A percentile compares a stretch with the other conserved stretches of the same genome.
Evolutionary conservation across 1,139 yeast genomes (phyloP).

Genomic region (Debaryomyces coudertii): DNA sequence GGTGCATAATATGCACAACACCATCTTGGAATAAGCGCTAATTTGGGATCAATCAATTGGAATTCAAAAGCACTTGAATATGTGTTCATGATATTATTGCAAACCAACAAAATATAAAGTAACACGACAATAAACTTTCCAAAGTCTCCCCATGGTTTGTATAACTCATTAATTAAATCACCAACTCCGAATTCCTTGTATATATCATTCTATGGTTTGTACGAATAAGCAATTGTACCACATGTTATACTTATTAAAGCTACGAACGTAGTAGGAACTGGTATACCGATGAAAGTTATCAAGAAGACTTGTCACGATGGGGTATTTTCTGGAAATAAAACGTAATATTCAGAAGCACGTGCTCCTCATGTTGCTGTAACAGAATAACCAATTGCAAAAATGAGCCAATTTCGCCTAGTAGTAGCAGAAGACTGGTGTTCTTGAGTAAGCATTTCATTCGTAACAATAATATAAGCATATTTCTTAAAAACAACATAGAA

Average conservation of each 20-base stretch:
- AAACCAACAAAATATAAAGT: conserved; percentile 37
- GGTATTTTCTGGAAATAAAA: conserved; percentile 28
- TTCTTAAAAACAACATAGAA: conserved; percentile 29
- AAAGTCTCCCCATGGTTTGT: conserved; percentile 30
- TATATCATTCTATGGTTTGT: conserved; percentile 29
- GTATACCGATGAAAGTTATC: conserved; percentile 27
- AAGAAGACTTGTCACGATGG: conserved; percentile 22
- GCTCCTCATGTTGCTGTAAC: conserved; percentile 34
- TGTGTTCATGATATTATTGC: conserved; percentile 41
- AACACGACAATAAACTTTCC: conserved; percentile 38
- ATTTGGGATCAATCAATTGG: conserved; percentile 25
- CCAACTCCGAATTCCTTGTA: conserved; percentile 27
- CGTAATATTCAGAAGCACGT: conserved; percentile 33
- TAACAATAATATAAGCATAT: conserved; percentile 15
- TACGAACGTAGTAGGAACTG: conserved; percentile 31
- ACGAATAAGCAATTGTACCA: conserved; percentile 28
- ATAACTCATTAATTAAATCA: conserved; percentile 26
- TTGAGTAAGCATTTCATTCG: conserved; percentile 21
- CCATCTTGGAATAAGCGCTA: conserved; percentile 30
- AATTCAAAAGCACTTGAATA: conserved; percentile 31
- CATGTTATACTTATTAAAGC: conserved; percentile 27
- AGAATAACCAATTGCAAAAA: conserved; percentile 31
- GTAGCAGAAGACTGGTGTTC: conserved; percentile 17
- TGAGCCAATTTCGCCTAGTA: conserved; percentile 28
- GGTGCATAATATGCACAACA: conserved; percentile 28